These are phyloP conservation scores for Crithidia bombi DNA, from an alignment of 208 protist species.

Conservation along the genomic window DNA sequence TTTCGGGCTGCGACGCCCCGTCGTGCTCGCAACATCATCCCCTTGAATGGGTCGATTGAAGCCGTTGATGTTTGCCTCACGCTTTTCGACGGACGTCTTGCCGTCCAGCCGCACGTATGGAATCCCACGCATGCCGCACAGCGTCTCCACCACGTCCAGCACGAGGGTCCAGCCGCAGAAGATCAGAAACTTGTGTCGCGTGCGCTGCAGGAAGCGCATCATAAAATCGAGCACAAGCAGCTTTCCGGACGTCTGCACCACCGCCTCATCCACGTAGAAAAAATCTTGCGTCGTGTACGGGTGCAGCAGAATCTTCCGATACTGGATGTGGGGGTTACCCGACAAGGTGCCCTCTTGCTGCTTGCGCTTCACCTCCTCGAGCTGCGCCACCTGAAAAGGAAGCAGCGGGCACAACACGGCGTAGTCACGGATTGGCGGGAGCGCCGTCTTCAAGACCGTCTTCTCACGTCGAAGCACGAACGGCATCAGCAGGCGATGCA, in stretches of 20 bases:
- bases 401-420: constrained; percentile 52
- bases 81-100: constrained; percentile 45
- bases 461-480: constrained; percentile 60
- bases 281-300: constrained; percentile 80
- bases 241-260: constrained; percentile 77
- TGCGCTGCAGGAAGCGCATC: constrained; percentile 65
- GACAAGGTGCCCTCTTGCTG: constrained; percentile 26
- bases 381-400: constrained; percentile 40
- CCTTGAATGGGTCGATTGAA: constrained; percentile 62
- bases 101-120: constrained; percentile 79
- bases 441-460: constrained; percentile 34
- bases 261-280: constrained; percentile 66
- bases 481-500: constrained; percentile 50
- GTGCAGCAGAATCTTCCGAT: constrained; percentile 80
- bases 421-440: constrained; percentile 49
- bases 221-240: constrained; percentile 88
- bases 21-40: neutral
- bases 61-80: constrained; percentile 81
- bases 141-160: constrained; percentile 80
- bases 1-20: no score
- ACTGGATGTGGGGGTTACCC: constrained; percentile 57
- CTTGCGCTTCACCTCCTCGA: constrained; percentile 33
- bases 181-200: constrained; percentile 91
- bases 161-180: constrained; percentile 95
- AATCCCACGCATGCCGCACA: constrained; percentile 44